A percentile compares a stretch with the other conserved stretches of the same genome.
phyloP scores from a whole-genome alignment of 1,139 yeast genomes.

The Yamadazyma conglobata region DNA sequence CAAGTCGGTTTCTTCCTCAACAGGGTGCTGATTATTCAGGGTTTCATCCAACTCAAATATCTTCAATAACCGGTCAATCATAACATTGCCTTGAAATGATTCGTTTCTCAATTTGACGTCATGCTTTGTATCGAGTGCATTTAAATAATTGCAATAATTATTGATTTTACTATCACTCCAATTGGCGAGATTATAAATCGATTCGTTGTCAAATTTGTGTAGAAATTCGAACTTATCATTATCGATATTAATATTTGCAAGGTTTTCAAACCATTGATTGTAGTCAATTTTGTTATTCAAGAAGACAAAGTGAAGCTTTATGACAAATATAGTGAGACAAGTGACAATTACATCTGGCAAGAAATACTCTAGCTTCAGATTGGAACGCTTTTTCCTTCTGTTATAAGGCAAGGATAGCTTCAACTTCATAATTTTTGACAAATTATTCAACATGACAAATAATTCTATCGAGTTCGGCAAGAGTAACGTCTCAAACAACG shows the following conservation, averaged over 20 bases:
- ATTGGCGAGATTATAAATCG: slow-evolving; percentile 19
- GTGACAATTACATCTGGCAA: slow-evolving; percentile 31
- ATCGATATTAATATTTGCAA: slow-evolving; percentile 19
- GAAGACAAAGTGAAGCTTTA: slow-evolving; percentile 28
- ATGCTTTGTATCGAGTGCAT: slow-evolving; percentile 29
- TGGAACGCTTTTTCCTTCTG: background rate
- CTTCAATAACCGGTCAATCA: slow-evolving; percentile 34
- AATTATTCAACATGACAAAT: slow-evolving; percentile 19
- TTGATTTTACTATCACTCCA: slow-evolving; percentile 41
- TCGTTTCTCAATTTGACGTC: slow-evolving; percentile 13
- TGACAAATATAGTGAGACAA: slow-evolving; percentile 22
- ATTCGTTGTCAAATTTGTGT: slow-evolving; percentile 16
- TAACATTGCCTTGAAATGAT: slow-evolving; percentile 17
- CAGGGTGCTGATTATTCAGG: background rate
- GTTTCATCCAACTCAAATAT: slow-evolving; percentile 29
- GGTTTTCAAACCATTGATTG: slow-evolving; percentile 22
- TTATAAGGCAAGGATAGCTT: slow-evolving; percentile 1
- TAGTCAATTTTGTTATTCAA: slow-evolving; percentile 14
- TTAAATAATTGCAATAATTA: slow-evolving; percentile 41
- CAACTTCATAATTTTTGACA: slow-evolving; percentile 9
- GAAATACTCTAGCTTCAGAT: background rate
- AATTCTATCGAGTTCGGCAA: slow-evolving; percentile 32
- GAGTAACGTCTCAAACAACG: slow-evolving; percentile 23
- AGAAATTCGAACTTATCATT: slow-evolving; percentile 17
- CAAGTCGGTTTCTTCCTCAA: slow-evolving; percentile 5